A percentile compares a stretch with the other conserved stretches of the same genome.
Evolutionary conservation across 495 filamentous ascomycete species (phyloP).

Genomic region (Trichoderma reesei): DNA sequence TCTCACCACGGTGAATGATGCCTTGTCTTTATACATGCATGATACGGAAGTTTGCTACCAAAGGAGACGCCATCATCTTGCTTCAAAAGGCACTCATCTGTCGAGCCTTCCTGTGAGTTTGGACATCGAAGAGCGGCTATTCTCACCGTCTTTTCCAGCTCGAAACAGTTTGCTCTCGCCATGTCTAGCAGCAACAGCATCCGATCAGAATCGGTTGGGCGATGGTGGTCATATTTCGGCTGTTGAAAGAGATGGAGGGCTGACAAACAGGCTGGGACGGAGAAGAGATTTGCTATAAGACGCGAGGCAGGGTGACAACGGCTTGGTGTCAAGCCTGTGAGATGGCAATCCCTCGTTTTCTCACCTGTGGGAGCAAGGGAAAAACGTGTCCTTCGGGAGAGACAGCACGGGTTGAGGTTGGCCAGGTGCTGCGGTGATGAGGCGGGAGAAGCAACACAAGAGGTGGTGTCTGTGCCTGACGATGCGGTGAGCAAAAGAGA

Average conservation of each 20-base stretch:
- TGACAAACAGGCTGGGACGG: not conserved
- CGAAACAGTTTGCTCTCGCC: not conserved
- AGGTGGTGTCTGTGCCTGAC: not conserved
- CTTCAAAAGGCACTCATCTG: not conserved
- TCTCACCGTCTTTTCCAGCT: not conserved
- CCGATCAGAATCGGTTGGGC: not conserved
- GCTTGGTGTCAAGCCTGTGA: not conserved
- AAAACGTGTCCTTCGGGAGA: not conserved
- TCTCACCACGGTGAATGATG: not conserved
- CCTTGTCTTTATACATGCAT: not conserved
- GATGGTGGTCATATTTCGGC: not conserved
- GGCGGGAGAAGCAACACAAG: not conserved
- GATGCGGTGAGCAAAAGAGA: not conserved
- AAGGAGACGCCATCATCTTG: not conserved
- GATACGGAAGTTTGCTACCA: not conserved
- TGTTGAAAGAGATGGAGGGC: not conserved
- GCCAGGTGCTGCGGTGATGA: not conserved
- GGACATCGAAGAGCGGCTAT: not conserved
- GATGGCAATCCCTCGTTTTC: not conserved
- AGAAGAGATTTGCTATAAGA: not conserved
- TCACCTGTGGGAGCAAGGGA: not conserved
- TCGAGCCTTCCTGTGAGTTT: not conserved
- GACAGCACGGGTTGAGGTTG: not conserved
- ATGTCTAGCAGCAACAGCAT: not conserved
- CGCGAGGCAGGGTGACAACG: not conserved